Evolutionary conservation across 768 basidiomycete genomes (phyloP), one percentile per base, ranked within the genome.

Genomic region (Xerocomus potaroensis): DNA sequence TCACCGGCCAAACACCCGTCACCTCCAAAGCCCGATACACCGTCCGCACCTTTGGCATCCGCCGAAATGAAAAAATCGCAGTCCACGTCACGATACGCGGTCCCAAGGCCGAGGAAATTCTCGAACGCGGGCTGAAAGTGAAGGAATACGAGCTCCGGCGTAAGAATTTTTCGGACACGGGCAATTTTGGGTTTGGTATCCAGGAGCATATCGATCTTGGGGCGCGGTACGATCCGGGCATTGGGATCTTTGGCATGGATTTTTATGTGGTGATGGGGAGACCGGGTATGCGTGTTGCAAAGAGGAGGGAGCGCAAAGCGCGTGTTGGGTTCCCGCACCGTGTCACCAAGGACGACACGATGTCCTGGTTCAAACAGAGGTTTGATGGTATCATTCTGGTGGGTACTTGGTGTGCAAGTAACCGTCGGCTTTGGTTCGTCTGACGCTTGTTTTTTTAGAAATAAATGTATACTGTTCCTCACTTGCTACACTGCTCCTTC

Each of bases 161-260:
- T 72, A 83, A 80, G 70, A 98, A 98, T 84, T 98, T 96, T 75
- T 95, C 91, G 57, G 91, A 91, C 72, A 96, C 92, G 50, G 95
- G 95, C 49, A 97, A 98, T 87, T 99, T 99, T 68, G 95, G 95
- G 58, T 99, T 98, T 73, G 95, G 94, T 68, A 90, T 96, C 66
- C 91, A 95, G 75, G 91, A 96, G 77, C 95, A 99, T 74, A 99
- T 99, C 72, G 95, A 99, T 72, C 76, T 99, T 56, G 95, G 95
- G 65, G 95, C 95, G 62, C 84, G 95, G 65, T 99, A 99, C 74
- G 95, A 99, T 71, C 95, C 95, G 52, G 79, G 80, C 64, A 97
- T 99, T 64, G 95, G 95, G 83, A 97, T 98, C 71, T 97, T 97
- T 67, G 95, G 95, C 57, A 97, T 97, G 95, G 95, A 99, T 75